phyloP scores from a whole-genome alignment of 1,284 basidiomycete genomes.

The Sutorius eximius region DNA sequence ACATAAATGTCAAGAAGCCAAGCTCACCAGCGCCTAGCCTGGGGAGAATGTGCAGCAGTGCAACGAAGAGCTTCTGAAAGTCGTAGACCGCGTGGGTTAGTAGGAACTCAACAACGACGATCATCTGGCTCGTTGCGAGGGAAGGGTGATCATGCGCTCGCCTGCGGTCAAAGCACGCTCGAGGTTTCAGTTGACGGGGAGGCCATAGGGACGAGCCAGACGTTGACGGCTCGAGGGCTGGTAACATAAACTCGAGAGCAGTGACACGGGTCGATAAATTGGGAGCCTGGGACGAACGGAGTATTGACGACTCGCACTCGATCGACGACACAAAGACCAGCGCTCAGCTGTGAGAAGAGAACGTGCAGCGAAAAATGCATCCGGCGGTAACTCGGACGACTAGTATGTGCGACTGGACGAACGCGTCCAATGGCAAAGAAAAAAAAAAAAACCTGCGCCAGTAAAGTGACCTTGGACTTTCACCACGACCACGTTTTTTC shows the following conservation, averaged over 20 bases:
- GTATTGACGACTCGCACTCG: background rate
- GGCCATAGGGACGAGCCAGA: background rate
- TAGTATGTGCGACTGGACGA: no score
- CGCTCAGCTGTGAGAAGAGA: background rate
- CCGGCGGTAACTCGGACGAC: no score
- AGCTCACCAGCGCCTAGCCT: conserved; percentile 14
- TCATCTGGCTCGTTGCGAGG: conserved; percentile 14
- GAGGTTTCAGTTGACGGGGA: background rate
- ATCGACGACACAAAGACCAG: background rate
- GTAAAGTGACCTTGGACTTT: background rate
- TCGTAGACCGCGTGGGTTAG: conserved; percentile 20
- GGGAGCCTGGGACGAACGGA: background rate
- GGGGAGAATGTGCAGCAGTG: conserved; percentile 2
- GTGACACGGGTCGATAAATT: no score
- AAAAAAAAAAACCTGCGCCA: background rate
- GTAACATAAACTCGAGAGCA: no score
- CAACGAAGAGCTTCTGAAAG: conserved; percentile 14
- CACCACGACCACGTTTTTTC: background rate
- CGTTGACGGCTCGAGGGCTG: background rate
- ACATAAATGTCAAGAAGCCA: background rate
- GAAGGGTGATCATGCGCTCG: background rate
- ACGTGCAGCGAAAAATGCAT: background rate
- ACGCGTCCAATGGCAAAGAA: conserved; percentile 1
- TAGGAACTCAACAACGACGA: conserved; percentile 23
- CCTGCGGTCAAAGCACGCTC: background rate